Evolutionary conservation across 2,329 filamentous ascomycete genomes (phyloP), one percentile per base, ranked within the genome.

Genomic region (Escovopsis weberi): DNA sequence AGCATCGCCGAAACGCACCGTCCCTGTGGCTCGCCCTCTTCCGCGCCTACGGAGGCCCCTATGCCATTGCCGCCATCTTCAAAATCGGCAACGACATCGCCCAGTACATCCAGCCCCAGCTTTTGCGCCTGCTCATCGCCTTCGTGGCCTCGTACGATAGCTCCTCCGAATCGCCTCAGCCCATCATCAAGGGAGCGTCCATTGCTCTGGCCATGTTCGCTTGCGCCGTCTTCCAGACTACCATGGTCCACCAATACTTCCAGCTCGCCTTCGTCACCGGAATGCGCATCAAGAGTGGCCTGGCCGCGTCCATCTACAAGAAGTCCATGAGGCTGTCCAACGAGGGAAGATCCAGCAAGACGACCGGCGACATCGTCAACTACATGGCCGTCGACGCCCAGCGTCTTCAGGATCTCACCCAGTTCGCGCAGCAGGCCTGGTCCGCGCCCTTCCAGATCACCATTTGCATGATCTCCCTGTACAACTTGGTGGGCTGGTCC

Each of bases 321-420:
- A 98, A 98, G 65, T 83, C 88, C 0, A 71, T 96, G 48, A 81
- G 78, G 49, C 70, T 98, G 15, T 96, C 89, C 5, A 96, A 94
- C 53, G 91, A 98, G 63, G 91, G 91, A 8, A 78, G 89, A 42
- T 75, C 87, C 2, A 65, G 79, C 37, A 95, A 96, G 65, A 85
- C 85, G 0, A 98, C 91, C 0, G 91, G 91, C 44, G 93, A 98
- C 55, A 96, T 98, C 55, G 91, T 98, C 59, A 98, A 98, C 59
- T 91, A 94, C 64, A 98, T 98, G 89, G 91, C 93, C 38, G 89
- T 98, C 9, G 91, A 98, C 59, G 89, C 89, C 12, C 91, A 98
- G 62, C 82, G 93, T 50, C 72, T 98, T 15, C 85, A 95, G 55
- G 91, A 98, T 62, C 68, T 98, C 44, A 86, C 89, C 2, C 93